Base-by-base conservation (phyloP, 176 grass and related monocot genomes). In the Otatea glauca region DNA sequence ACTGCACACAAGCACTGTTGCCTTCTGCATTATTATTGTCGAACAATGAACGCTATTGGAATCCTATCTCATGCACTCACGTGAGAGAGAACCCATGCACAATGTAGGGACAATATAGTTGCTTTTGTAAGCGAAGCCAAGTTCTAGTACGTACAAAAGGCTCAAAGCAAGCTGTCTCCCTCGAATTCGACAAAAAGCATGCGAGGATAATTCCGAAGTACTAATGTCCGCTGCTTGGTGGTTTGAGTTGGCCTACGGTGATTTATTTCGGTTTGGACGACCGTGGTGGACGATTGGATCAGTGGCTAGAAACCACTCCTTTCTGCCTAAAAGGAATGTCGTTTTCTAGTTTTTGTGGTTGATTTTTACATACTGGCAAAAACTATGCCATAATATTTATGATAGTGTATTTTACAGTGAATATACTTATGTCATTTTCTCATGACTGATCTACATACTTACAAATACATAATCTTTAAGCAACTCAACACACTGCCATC, bases 171-270 rank as follows among this genome's bases (percentile, higher is more conserved):
- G 17, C 34, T 66, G 4, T 50, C 17, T 67, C 27, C 71, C 27
- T 79, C 64, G 23, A 51, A 51, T 67, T 67, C 5, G 62, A 67
- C 17, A 48, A 38, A 38, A 79, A n/a, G 61, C 17, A 67, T 67
- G 44, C 5, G 44, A 21, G 20, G 50, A 25, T 60, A 60, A 60
- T 60, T 24, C 56, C 56, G 1, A 4, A 23, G 21, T 11, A 23
- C 8, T 11, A 24, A 11, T 60, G 3, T 24, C 9, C 9, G 9
- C 55, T 10, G 9, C 58, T 24, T 25, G n/a, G 58, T 60, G 58
- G n/a, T 60, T 24, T 60, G n/a, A 25, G n/a, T 60, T 60, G 58
- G 58, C 58, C 58, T 5, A 60, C 4, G 58, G n/a, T 24, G n/a
- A 60, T 60, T 5, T 60, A 60, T 60, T 59, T 25, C 4, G n/a